Conservation (phyloP, 2,329 filamentous ascomycete genomes). For the Alternaria atra region DNA sequence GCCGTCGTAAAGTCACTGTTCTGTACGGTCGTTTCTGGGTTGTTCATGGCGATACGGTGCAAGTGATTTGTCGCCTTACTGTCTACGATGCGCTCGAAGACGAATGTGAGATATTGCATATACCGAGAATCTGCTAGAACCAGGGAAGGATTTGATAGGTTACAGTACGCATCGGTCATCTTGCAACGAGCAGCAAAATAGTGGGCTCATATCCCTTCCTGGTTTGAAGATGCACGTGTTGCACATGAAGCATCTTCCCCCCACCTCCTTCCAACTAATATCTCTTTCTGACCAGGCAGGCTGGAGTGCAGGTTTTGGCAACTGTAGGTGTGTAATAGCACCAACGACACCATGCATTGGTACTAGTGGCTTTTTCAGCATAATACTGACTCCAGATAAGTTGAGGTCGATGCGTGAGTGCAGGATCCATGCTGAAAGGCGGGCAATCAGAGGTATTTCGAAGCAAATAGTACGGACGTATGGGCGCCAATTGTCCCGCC, state of each 20-base stretch:
- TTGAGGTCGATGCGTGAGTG: not conserved
- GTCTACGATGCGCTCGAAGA: not conserved
- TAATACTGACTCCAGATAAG: not conserved
- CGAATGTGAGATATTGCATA: not conserved
- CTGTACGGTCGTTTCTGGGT: not conserved
- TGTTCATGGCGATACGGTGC: not conserved
- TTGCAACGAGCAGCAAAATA: not conserved
- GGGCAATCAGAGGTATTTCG: constrained; percentile 2
- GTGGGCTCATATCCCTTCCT: not conserved
- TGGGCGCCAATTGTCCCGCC: constrained; percentile 2
- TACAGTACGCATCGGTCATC: not conserved
- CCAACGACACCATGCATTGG: not conserved
- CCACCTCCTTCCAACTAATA: not conserved
- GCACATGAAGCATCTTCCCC: not conserved
- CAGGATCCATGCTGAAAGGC: not conserved
- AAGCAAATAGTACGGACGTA: not conserved
- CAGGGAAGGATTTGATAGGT: not conserved
- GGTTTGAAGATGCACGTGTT: not conserved
- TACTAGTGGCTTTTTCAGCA: not conserved
- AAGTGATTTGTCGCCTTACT: not conserved
- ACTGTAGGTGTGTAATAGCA: not conserved
- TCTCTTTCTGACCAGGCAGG: constrained; percentile 1
- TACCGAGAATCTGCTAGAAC: not conserved
- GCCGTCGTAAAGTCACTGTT: not conserved
- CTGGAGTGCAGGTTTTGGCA: not conserved